Base-by-base conservation (phyloP, 2,329 filamentous ascomycete species). In the Westerdykella sp. region DNA sequence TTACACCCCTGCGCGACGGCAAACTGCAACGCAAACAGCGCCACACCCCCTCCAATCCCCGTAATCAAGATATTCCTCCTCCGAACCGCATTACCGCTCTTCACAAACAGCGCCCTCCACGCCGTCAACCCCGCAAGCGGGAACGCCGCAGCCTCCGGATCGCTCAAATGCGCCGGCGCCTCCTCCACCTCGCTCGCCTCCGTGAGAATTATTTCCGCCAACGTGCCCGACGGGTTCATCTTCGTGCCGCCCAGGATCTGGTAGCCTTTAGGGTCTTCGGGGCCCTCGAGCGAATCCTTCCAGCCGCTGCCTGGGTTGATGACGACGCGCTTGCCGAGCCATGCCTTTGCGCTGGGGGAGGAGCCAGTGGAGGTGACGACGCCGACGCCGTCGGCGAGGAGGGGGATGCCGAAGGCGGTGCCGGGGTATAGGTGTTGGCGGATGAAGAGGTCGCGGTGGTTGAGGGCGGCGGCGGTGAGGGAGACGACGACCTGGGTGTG, bases 381-480 rank as follows among this genome's bases (percentile, higher is more conserved):
- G 42, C 90, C 91, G 54, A 78, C 83, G 51, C 87, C 91, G 63
- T 97, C 91, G 47, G 89, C 81, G 21, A 95, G 77, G 34, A 97
- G 72, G 1, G 91, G 87, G 5, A 82, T 74, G 46, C 79, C 76
- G 66, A 95, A 95, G 11, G 85, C 84, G 41, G 88, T 84, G 55
- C 80, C 84, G 0, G 91, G 91, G 73, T 97, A 97, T 34, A 95
- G 80, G 61, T 90, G 84, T 67, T 93, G 89, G 42, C 91, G 86
- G 68, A 95, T 85, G 72, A 96, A 97, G 55, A 95, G 80, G 67
- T 97, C 93, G 57, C 90, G 85, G 72, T 97, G 93, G 73, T 97
- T 97, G 40, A 97, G 81, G 12, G 91, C 85, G 1, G 84, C 86
- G 40, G 89, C 86, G 30, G 79, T 77, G 60, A 97, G 73, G 58